Base-by-base conservation (phyloP, 2,329 filamentous ascomycete genomes). In the Pestalotiopsis sp. region DNA sequence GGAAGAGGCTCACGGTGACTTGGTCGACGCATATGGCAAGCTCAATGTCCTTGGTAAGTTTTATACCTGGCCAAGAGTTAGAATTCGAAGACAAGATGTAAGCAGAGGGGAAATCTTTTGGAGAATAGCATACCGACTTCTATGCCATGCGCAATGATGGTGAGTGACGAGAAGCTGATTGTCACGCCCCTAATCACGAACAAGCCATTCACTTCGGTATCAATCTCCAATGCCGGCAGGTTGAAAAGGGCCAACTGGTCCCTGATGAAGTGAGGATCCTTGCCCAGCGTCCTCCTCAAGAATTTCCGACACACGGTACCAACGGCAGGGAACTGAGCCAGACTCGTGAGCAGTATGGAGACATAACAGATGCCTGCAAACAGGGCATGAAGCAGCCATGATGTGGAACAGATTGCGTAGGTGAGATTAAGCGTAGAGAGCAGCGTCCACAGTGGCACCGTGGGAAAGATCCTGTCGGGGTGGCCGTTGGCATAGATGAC, bases 171-270 rank as follows among this genome's bases (percentile, higher is more conserved):
- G 3, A 87, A 73, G 1, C 81, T 84, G n/a, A 88, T 77, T 0
- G 85, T 87, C 3, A 86, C 73, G 0, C 85, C 86, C n/a, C 86
- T 79, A 55, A 87, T 79, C 6, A 86, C 84, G 72, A 88, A 82
- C 20, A 87, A 75, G 0, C 86, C 86, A 70, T 85, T 80, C 14
- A 87, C 83, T 31, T 86, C 83, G 0, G 82, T 85, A 71, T 88
- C 86, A 58, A 88, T 87, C 71, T 87, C 85, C 65, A 88, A 73
- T 1, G 85, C 85, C 0, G 86, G 84, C 14, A 79, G 71, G 65
- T 78, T 69, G 67, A 79, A 79, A 59, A 77, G 74, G 17, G 83
- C 84, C 67, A 88, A 79, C 68, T 82, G 83, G 69, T 87, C 85
- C 61, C 82, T 81, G 69, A 85, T 83, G 71, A 87, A 86, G 68